Evolutionary conservation across 805 yeast species (phyloP).

Genomic region (Candida corydali): DNA sequence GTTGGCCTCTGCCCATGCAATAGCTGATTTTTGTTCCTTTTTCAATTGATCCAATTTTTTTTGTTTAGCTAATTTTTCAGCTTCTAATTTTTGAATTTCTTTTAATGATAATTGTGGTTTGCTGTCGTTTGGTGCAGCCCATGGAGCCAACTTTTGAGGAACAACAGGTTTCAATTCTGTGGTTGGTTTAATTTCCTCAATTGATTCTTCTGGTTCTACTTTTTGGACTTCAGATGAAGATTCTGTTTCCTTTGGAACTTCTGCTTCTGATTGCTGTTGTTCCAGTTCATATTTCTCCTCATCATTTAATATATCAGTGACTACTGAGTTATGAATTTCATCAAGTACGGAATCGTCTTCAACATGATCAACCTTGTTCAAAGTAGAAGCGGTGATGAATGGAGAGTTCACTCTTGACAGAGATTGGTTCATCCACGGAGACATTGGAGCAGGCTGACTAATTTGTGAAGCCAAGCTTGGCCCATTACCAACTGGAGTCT

Average conservation of each 20-base stretch:
- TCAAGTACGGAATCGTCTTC: conserved; percentile 29
- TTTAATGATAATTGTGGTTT: conserved; percentile 44
- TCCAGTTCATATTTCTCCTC: conserved; percentile 12
- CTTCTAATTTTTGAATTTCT: conserved; percentile 50
- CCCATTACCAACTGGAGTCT: conserved; percentile 23
- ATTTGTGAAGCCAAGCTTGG: conserved; percentile 20
- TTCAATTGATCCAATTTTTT: conserved; percentile 35
- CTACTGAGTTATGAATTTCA: conserved; percentile 36
- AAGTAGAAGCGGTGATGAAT: conserved; percentile 19
- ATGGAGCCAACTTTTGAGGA: conserved; percentile 43
- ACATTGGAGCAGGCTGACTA: conserved; percentile 31
- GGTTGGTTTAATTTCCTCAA: conserved; percentile 1
- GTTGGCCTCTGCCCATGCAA: conserved; percentile 16
- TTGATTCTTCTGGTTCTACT: background rate
- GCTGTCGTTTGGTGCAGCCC: conserved; percentile 39
- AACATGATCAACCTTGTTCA: conserved; percentile 1
- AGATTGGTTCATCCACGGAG: conserved; percentile 21
- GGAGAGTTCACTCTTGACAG: conserved; percentile 39
- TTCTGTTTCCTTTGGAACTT: background rate
- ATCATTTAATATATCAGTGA: conserved; percentile 36
- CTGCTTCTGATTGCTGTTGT: background rate
- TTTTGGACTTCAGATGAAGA: conserved; percentile 7
- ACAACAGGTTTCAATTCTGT: conserved; percentile 10
- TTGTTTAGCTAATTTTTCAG: conserved; percentile 36
- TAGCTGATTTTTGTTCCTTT: conserved; percentile 22